Evolutionary conservation across 208 protist genomes (phyloP).

Genomic region (Novymonas esmeraldas): DNA sequence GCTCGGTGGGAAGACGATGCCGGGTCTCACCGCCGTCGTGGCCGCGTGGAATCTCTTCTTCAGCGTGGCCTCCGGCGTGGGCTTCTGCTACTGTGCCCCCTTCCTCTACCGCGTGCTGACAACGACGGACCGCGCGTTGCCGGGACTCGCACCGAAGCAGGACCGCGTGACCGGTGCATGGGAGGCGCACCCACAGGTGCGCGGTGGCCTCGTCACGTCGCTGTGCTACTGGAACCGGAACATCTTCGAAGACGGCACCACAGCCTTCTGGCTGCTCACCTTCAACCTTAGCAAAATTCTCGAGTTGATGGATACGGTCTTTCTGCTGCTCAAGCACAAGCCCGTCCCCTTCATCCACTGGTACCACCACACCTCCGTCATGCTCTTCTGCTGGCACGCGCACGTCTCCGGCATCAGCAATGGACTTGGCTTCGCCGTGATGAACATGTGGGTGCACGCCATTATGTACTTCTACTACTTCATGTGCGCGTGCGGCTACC

Average conservation of each 20-base stretch:
- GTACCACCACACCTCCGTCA: constrained; percentile 94
- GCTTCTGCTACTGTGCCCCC: constrained; percentile 58
- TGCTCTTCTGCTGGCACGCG: constrained; percentile 90
- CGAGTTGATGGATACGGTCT: constrained; percentile 87
- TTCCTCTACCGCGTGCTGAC: constrained; percentile 36
- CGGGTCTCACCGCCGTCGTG: constrained; percentile 31
- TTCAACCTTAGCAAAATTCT: constrained; percentile 86
- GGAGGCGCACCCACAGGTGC: constrained; percentile 32
- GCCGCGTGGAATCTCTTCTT: constrained; percentile 82
- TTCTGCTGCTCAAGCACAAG: constrained; percentile 77
- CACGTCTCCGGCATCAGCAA: constrained; percentile 55
- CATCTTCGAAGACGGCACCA: constrained; percentile 47
- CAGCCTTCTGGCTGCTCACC: constrained; percentile 64
- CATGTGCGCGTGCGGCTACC: constrained; percentile 58
- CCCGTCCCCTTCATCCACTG: constrained; percentile 88
- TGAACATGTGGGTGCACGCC: constrained; percentile 94
- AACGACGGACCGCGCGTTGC: constrained; percentile 25
- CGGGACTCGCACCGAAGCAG: constrained; percentile 34
- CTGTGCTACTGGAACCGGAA: constrained; percentile 62
- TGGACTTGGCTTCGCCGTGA: constrained; percentile 80
- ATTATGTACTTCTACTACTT: constrained; percentile 97
- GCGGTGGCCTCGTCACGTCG: constrained; percentile 50
- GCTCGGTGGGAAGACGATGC: constrained; percentile 3
- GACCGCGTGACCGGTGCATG: constrained; percentile 26
- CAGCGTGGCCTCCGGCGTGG: constrained; percentile 59